Evolutionary conservation across 176 grass and related monocot genomes (phyloP).

Genomic region (Carex parvula): DNA sequence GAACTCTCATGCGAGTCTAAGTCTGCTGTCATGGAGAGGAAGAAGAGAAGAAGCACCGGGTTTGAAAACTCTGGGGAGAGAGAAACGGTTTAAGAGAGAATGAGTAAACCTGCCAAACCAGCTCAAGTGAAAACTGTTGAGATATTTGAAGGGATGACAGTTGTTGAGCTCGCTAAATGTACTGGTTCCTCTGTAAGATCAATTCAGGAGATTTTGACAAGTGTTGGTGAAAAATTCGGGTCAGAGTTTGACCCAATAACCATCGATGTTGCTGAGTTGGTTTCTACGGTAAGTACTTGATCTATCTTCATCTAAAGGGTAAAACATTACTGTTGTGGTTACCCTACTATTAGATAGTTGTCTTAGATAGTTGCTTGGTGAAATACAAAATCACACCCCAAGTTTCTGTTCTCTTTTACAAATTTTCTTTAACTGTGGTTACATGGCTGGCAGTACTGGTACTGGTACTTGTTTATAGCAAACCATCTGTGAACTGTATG

Average conservation of each 20-base stretch:
- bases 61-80: slow-evolving; percentile 60
- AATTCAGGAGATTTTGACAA: slow-evolving; percentile 64
- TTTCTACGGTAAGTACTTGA: slow-evolving; percentile 67
- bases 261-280: slow-evolving; percentile 78
- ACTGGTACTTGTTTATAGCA: neutral
- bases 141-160: slow-evolving; percentile 96
- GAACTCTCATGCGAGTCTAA: slow-evolving; percentile 79
- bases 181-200: slow-evolving; percentile 42
- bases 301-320: neutral
- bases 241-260: slow-evolving; percentile 77
- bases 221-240: slow-evolving; percentile 85
- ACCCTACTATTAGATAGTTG: neutral
- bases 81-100: slow-evolving; percentile 74
- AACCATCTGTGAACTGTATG: neutral
- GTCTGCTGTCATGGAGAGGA: slow-evolving; percentile 59
- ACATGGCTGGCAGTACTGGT: too few species aligned
- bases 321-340: neutral
- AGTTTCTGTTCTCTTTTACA: too few species aligned
- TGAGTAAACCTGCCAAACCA: slow-evolving; percentile 41
- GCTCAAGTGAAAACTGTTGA: slow-evolving; percentile 67
- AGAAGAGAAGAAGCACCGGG: slow-evolving; percentile 62
- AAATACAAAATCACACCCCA: neutral
- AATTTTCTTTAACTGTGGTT: too few species aligned
- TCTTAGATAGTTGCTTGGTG: neutral
- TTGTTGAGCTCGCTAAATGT: slow-evolving; percentile 78